phyloP scores from a whole-genome alignment of 2,329 filamentous ascomycete species.

The Penicillium olsonii region DNA sequence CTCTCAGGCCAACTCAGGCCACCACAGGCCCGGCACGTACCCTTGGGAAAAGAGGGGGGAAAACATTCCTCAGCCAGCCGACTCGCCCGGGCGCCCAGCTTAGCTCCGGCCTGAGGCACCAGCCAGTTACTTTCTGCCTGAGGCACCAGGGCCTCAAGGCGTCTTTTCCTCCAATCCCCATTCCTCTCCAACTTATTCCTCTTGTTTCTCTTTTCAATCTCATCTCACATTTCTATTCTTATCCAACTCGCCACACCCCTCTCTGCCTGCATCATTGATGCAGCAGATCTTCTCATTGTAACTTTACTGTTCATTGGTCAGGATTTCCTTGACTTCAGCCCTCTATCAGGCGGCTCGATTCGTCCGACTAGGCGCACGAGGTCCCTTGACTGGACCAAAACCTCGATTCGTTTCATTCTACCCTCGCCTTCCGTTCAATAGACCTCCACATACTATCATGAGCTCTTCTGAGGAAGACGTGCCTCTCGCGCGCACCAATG shows the following conservation, averaged over 20 bases:
- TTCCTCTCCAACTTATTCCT: constrained; percentile 25
- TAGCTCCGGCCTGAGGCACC: constrained; percentile 4
- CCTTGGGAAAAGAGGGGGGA: too few relatives aligned
- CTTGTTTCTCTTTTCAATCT: constrained; percentile 22
- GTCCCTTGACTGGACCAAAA: constrained; percentile 12
- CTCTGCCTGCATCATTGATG: constrained; percentile 24
- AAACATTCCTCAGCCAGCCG: background rate
- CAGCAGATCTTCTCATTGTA: constrained; percentile 11
- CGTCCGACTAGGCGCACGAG: constrained; percentile 32
- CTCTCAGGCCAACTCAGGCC: background rate
- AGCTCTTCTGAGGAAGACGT: constrained; percentile 77
- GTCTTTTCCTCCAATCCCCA: constrained; percentile 39
- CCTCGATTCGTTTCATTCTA: constrained; percentile 18
- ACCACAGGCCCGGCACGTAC: background rate
- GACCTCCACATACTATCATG: constrained; percentile 43
- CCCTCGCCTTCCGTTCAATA: constrained; percentile 14
- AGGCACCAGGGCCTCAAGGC: constrained; percentile 29
- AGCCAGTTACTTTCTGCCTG: constrained; percentile 15
- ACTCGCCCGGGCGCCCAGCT: too few relatives aligned
- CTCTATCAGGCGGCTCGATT: constrained; percentile 35
- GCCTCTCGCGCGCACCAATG: constrained; percentile 70
- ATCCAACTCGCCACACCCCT: constrained; percentile 18
- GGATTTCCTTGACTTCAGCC: constrained; percentile 33
- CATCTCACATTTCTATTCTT: constrained; percentile 13
- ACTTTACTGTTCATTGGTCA: constrained; percentile 35